phyloP scores from a whole-genome alignment of 352 stramenopile species.

The Phytopythium oedochilum region DNA sequence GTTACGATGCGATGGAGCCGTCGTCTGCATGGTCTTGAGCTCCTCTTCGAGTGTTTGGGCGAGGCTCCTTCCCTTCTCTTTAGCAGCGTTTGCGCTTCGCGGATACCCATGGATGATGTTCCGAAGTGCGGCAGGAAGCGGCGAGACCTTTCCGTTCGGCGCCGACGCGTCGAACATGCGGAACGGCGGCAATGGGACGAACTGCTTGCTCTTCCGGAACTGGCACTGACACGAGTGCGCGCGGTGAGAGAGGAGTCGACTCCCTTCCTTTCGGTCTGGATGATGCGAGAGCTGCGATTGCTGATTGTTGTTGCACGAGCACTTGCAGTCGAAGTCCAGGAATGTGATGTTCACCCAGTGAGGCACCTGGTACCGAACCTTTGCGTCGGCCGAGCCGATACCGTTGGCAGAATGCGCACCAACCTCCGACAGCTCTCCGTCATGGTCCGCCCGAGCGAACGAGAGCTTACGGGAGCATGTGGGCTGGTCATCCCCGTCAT shows the following conservation, averaged over 20 bases:
- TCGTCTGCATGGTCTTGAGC: not conserved
- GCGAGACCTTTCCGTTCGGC: slow-evolving; percentile 28
- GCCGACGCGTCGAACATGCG: slow-evolving; percentile 73
- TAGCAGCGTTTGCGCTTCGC: slow-evolving; percentile 3
- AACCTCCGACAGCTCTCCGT: not conserved
- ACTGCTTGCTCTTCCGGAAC: slow-evolving; percentile 29
- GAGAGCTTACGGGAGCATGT: not conserved
- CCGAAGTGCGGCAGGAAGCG: slow-evolving; percentile 44
- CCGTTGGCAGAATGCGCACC: not conserved
- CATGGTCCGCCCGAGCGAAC: not conserved
- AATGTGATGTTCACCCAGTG: slow-evolving; percentile 94
- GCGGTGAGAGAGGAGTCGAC: slow-evolving; percentile 18
- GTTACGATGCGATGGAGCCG: not conserved
- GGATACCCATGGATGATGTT: slow-evolving; percentile 37
- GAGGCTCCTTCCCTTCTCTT: not conserved
- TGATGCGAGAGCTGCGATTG: not conserved
- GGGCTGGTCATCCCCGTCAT: not conserved
- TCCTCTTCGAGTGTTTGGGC: not conserved
- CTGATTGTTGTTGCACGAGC: slow-evolving; percentile 3
- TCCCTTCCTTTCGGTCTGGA: not conserved
- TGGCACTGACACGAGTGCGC: slow-evolving; percentile 47
- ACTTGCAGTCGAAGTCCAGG: slow-evolving; percentile 74
- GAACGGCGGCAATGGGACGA: slow-evolving; percentile 57
- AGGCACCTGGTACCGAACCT: slow-evolving; percentile 82
- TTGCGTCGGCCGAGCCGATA: not conserved